Conservation (phyloP, 1,284 basidiomycete species). For the Cryptococcus maquisensis region DNA sequence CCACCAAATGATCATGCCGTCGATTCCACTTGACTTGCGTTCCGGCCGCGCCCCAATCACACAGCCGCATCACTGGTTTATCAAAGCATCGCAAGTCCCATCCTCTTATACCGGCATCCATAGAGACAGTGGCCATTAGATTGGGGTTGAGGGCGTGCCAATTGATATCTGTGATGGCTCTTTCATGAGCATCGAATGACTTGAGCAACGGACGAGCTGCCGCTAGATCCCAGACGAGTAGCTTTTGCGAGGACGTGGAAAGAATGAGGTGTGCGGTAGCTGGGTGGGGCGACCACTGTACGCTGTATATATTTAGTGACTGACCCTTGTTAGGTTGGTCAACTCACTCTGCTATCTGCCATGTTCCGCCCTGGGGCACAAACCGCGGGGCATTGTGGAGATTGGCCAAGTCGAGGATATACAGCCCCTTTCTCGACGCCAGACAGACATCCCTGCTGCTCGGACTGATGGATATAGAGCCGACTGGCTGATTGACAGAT, state of each 20-base stretch:
- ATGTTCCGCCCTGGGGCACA: conserved; percentile 89
- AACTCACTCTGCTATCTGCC: conserved; percentile 78
- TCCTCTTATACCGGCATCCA: conserved; percentile 54
- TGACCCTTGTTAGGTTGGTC: background rate
- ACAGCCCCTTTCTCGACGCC: conserved; percentile 80
- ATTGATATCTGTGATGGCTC: conserved; percentile 93
- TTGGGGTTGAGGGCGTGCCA: conserved; percentile 85
- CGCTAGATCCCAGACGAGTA: conserved; percentile 90
- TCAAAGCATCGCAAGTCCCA: conserved; percentile 67
- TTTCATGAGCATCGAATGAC: conserved; percentile 79
- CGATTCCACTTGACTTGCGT: conserved; percentile 97
- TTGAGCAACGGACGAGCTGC: conserved; percentile 63
- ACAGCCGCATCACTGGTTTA: conserved; percentile 46
- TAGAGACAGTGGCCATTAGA: conserved; percentile 51
- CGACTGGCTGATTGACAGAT: conserved; percentile 50
- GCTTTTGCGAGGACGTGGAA: conserved; percentile 90
- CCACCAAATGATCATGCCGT: conserved; percentile 74
- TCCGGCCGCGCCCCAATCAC: conserved; percentile 48
- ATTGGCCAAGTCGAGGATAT: conserved; percentile 88
- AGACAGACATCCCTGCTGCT: conserved; percentile 49
- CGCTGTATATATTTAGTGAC: conserved; percentile 19
- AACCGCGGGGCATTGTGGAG: conserved; percentile 84
- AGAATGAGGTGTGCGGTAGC: conserved; percentile 82
- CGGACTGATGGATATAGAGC: conserved; percentile 51
- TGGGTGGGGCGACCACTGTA: conserved; percentile 95